These are phyloP conservation scores for Bruguiera hainesii DNA, from an alignment of 441 rosid species.

Conservation along the genomic window DNA sequence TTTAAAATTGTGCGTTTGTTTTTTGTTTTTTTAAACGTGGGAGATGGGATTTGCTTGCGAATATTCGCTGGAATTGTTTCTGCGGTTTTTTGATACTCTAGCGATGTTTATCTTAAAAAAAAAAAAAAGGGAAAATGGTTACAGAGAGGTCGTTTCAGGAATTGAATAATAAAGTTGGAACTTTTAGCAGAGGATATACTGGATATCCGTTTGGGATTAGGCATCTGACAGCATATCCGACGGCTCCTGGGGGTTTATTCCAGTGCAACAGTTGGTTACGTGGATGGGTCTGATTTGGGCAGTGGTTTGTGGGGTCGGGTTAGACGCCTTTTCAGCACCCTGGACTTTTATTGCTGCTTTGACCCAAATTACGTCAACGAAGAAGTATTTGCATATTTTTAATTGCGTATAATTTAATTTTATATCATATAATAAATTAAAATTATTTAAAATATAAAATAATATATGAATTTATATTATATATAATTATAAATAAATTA, in stretches of 20 bases:
- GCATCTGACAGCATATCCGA: constrained; percentile 41
- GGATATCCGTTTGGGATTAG: constrained; percentile 15
- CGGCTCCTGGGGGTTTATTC: constrained; percentile 39
- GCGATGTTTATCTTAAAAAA: not conserved
- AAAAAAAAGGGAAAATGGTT: not conserved
- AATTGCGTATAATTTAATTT: no score
- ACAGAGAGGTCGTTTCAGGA: not conserved
- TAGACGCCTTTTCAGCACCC: not conserved
- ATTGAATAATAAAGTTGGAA: not conserved
- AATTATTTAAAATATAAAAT: no score
- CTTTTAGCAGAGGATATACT: constrained; percentile 33
- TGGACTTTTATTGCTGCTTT: no score
- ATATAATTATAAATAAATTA: no score
- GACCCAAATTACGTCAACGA: no score
- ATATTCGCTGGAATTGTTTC: constrained; percentile 42
- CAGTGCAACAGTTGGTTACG: not conserved
- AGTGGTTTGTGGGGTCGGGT: not conserved
- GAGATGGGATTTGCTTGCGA: constrained; percentile 21
- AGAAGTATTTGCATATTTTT: no score
- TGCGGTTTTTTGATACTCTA: constrained; percentile 5
- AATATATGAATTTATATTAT: no score
- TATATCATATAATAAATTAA: no score
- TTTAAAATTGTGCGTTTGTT: not conserved
- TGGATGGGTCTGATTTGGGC: not conserved
- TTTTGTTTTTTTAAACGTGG: not conserved